Percentiles rank a stretch among this genome's conserved stretches.
Conservation (phyloP, 441 rosid genomes). For the Populus hybrid region DNA sequence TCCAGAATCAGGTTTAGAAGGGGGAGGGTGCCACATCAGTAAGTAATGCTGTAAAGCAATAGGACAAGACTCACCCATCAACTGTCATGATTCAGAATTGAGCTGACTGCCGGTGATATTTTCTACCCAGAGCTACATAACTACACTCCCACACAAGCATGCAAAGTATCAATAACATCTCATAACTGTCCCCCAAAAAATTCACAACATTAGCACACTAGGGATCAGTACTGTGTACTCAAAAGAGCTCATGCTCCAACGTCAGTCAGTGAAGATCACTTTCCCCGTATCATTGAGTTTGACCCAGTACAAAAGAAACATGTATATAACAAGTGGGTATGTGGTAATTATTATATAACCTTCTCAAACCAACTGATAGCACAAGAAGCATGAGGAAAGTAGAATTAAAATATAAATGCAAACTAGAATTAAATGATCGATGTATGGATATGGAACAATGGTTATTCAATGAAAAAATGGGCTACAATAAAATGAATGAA, state of each 20-base stretch:
- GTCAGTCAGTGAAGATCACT: neutral
- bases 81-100: neutral
- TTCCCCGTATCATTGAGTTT: neutral
- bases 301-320: neutral
- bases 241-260: neutral
- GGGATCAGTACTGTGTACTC: neutral
- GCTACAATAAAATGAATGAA: neutral
- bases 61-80: neutral
- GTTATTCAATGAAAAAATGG: neutral
- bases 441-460: slow-evolving; percentile 4
- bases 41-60: neutral
- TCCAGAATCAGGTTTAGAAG: neutral
- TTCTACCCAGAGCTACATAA: neutral
- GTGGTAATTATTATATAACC: neutral
- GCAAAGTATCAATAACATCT: neutral
- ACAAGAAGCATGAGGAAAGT: neutral
- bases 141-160: neutral
- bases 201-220: neutral
- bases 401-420: neutral
- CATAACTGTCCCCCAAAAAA: neutral
- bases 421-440: neutral
- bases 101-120: neutral
- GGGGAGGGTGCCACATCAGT: neutral
- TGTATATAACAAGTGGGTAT: neutral
- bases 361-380: neutral